phyloP scores from a whole-genome alignment of 2,329 filamentous ascomycete genomes.

The Aspergillus terreus region DNA sequence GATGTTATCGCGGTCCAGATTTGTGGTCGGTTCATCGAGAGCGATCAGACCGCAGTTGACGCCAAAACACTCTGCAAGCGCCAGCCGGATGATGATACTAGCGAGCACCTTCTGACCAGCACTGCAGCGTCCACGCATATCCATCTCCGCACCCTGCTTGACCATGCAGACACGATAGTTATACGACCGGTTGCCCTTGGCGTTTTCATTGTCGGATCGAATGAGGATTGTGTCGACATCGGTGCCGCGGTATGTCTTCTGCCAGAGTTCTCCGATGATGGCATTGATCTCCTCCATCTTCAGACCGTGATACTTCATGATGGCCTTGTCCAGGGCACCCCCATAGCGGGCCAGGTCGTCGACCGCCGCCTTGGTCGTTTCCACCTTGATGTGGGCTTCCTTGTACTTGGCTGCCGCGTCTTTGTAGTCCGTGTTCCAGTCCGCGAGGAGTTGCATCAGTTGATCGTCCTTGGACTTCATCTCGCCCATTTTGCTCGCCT shows the following conservation, averaged over 20 bases:
- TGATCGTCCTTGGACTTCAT: conserved; percentile 84
- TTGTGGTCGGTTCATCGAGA: conserved; percentile 95
- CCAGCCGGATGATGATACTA: conserved; percentile 94
- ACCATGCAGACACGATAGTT: conserved; percentile 99
- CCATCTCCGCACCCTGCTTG: conserved; percentile 96
- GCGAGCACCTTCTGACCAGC: conserved; percentile 96
- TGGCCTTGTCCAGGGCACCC: conserved; percentile 84
- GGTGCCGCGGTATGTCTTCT: conserved; percentile 91
- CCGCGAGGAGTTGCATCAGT: conserved; percentile 65
- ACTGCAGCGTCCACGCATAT: conserved; percentile 97
- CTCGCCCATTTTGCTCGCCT: conserved; percentile 69
- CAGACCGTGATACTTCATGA: conserved; percentile 92
- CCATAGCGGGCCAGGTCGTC: conserved; percentile 83
- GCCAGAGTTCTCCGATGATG: conserved; percentile 95
- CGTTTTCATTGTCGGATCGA: conserved; percentile 79
- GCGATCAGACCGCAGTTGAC: conserved; percentile 94
- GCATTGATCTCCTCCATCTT: conserved; percentile 99
- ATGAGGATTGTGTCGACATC: conserved; percentile 97
- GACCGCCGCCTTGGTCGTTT: conserved; percentile 87
- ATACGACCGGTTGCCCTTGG: conserved; percentile 74
- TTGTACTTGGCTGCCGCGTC: conserved; percentile 77
- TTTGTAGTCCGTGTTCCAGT: conserved; percentile 85
- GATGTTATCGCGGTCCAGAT: conserved; percentile 94
- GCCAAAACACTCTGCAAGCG: conserved; percentile 93
- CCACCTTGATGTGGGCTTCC: conserved; percentile 82